phyloP scores from a whole-genome alignment of 441 rosid species.

The Adansonia rubrostipa region DNA sequence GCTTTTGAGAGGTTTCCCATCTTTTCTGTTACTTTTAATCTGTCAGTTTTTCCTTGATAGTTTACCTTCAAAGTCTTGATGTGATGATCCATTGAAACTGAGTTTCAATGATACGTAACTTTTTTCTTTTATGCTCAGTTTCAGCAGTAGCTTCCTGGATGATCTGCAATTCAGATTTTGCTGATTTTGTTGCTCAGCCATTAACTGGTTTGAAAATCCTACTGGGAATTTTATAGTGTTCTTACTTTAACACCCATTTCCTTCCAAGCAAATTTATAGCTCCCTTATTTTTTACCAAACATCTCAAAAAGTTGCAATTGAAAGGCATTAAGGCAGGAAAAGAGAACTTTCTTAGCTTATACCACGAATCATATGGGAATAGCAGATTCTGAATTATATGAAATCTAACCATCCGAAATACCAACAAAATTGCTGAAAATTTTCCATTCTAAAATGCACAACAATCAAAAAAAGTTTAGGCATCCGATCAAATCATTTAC shows the following conservation, averaged over 20 bases:
- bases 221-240: not conserved
- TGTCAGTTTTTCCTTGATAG: not conserved
- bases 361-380: not conserved
- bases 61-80: not conserved
- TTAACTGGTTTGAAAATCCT: not conserved
- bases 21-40: not conserved
- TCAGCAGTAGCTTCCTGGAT: not conserved
- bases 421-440: not conserved
- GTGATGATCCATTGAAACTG: not conserved
- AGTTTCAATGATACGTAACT: not conserved
- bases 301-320: not conserved
- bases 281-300: not conserved
- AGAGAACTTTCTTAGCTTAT: not conserved
- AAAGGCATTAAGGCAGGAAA: not conserved
- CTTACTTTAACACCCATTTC: no score
- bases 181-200: not conserved
- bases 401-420: no score
- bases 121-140: not conserved
- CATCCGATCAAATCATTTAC: conserved; percentile 7
- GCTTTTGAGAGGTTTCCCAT: not conserved
- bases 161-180: not conserved
- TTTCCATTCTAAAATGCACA: not conserved
- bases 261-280: no score
- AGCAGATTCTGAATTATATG: not conserved
- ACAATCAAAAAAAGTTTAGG: not conserved